Percentiles rank a stretch among this genome's conserved stretches.
Evolutionary conservation across 2,329 filamentous ascomycete genomes (phyloP).

Genomic region (Verticillium zaregamsianum): DNA sequence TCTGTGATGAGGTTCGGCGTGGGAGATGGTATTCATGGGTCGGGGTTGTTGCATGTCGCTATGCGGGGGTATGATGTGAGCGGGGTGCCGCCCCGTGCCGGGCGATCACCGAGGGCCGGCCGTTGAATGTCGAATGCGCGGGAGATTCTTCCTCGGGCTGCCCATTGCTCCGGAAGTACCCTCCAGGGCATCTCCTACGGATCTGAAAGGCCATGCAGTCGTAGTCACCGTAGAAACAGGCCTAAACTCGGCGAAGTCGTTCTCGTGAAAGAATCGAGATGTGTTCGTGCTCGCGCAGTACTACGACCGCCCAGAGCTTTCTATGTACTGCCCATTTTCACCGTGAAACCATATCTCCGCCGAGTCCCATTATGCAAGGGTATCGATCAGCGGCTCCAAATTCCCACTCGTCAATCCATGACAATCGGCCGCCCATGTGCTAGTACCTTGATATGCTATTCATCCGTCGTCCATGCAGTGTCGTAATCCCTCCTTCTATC

Average conservation of each 20-base stretch:
- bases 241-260: too few relatives aligned
- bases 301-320: neutral
- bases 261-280: neutral
- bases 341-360: neutral
- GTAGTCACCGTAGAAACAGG: too few relatives aligned
- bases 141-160: neutral
- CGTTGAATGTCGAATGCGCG: neutral
- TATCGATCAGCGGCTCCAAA: neutral
- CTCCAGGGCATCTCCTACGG: too few relatives aligned
- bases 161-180: neutral
- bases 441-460: neutral
- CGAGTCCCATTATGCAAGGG: neutral
- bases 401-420: neutral
- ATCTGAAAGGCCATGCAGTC: too few relatives aligned
- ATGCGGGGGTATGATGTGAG: neutral
- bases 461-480: neutral
- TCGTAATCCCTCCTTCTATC: neutral
- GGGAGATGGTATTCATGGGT: neutral
- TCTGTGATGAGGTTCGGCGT: neutral
- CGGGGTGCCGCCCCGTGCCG: neutral
- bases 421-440: neutral
- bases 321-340: neutral
- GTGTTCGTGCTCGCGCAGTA: neutral
- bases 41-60: neutral
- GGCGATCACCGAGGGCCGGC: neutral